Evolutionary conservation across 495 filamentous ascomycete genomes (phyloP).

Genomic region (Tetracladium setigerum): DNA sequence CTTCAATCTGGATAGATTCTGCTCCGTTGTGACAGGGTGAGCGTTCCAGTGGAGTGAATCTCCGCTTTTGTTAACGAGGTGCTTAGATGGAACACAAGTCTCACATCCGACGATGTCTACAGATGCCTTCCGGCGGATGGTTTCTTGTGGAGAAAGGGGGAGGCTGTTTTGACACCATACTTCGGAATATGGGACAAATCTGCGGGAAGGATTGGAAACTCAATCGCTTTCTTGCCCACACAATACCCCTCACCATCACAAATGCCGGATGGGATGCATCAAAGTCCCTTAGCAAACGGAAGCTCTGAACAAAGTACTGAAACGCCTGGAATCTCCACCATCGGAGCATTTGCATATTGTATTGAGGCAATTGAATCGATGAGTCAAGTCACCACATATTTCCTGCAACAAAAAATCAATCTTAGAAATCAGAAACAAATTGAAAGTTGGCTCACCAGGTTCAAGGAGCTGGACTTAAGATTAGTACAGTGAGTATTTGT

Average conservation of each 20-base stretch:
- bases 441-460: conserved; percentile 33
- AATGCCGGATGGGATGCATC: conserved; percentile 1
- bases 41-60: background rate
- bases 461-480: conserved; percentile 37
- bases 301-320: conserved; percentile 5
- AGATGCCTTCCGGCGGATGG: conserved; percentile 32
- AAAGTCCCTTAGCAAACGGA: conserved; percentile 2
- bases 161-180: conserved; percentile 26
- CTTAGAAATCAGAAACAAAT: conserved; percentile 25
- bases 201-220: conserved; percentile 27
- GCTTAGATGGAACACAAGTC: conserved; percentile 31
- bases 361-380: conserved; percentile 36
- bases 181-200: conserved; percentile 33
- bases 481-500: conserved; percentile 27
- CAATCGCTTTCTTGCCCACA: conserved; percentile 19
- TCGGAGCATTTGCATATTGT: conserved; percentile 36
- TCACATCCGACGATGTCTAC: conserved; percentile 30
- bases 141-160: conserved; percentile 24
- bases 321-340: conserved; percentile 25
- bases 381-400: conserved; percentile 30
- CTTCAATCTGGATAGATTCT: conserved; percentile 31
- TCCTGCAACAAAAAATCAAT: conserved; percentile 32
- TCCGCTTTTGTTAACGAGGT: background rate
- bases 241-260: conserved; percentile 10
- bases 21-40: conserved; percentile 24